A percentile compares a stretch with the other conserved stretches of the same genome.
These are phyloP conservation scores for Solanum pimpinellifolium DNA, from an alignment of 257 asterid species.

Conservation along the genomic window DNA sequence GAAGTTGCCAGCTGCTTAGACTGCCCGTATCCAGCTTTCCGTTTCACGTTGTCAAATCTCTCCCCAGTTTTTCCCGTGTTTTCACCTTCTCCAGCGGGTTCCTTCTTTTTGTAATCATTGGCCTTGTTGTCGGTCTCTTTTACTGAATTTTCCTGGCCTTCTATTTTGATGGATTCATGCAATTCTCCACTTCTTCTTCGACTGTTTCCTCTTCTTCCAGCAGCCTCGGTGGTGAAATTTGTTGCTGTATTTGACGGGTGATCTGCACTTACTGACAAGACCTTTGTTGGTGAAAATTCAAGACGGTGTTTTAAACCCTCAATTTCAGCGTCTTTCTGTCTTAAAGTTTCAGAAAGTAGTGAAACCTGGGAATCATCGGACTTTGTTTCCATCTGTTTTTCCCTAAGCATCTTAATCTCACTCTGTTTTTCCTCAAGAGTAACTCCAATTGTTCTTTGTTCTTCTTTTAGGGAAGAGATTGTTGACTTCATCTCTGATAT, in stretches of 20 bases:
- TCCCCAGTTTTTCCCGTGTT: neutral
- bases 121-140: neutral
- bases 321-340: conserved; percentile 26
- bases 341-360: conserved; percentile 18
- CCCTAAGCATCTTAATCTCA: conserved; percentile 31
- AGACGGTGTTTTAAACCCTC: conserved; percentile 22
- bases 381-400: neutral
- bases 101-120: neutral
- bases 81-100: neutral
- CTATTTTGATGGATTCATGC: neutral
- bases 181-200: neutral
- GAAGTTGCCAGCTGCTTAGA: conserved; percentile 1
- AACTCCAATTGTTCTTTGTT: conserved; percentile 28
- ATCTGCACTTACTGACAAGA: conserved; percentile 15
- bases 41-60: neutral
- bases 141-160: neutral
- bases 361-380: conserved; percentile 14
- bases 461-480: conserved; percentile 53
- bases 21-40: conserved; percentile 4
- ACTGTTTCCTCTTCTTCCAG: neutral
- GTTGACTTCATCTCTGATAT: conserved; percentile 51
- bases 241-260: conserved; percentile 6
- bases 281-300: conserved; percentile 14
- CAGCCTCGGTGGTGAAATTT: conserved; percentile 4
- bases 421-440: conserved; percentile 43